A percentile compares a stretch with the other conserved stretches of the same genome.
Conservation (phyloP, 108 stramenopile species). For the Parietichytrium sp. region DNA sequence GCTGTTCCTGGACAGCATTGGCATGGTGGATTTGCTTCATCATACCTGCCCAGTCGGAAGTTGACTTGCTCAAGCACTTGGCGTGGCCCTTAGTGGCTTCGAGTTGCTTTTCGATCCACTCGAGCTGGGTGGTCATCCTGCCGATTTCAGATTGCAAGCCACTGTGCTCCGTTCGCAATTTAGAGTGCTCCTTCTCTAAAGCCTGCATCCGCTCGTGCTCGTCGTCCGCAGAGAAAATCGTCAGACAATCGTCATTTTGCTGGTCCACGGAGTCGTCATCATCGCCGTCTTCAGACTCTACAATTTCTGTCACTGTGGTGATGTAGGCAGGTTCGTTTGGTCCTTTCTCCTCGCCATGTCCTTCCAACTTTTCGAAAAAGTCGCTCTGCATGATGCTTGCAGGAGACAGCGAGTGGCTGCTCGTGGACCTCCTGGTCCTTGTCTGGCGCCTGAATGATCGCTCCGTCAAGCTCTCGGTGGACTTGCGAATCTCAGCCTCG, state of each 20-base stretch:
- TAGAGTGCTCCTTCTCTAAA: not conserved
- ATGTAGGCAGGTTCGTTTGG: too few relatives aligned
- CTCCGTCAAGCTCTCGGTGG: not conserved
- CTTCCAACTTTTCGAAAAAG: too few relatives aligned
- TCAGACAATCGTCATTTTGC: too few relatives aligned
- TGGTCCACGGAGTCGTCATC: not conserved
- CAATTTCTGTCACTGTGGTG: too few relatives aligned
- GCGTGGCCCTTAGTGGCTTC: slow-evolving; percentile 33
- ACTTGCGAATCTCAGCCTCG: slow-evolving; percentile 25
- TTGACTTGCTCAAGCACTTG: not conserved
- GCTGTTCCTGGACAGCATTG: slow-evolving; percentile 17
- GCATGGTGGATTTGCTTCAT: not conserved
- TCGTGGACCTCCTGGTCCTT: not conserved
- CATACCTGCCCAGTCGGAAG: slow-evolving; percentile 37
- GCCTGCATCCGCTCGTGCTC: not conserved
- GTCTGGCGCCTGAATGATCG: not conserved
- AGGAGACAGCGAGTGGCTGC: too few relatives aligned
- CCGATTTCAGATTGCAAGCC: slow-evolving; percentile 5
- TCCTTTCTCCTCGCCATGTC: too few relatives aligned
- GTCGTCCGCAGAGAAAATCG: not conserved
- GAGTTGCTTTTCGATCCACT: slow-evolving; percentile 19
- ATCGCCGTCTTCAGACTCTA: slow-evolving; percentile 3
- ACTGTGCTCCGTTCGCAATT: not conserved
- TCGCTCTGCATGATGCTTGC: too few relatives aligned
- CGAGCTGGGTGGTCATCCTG: slow-evolving; percentile 36